Base-by-base conservation (phyloP, 345 rosid genomes). In the Salix caprea region DNA sequence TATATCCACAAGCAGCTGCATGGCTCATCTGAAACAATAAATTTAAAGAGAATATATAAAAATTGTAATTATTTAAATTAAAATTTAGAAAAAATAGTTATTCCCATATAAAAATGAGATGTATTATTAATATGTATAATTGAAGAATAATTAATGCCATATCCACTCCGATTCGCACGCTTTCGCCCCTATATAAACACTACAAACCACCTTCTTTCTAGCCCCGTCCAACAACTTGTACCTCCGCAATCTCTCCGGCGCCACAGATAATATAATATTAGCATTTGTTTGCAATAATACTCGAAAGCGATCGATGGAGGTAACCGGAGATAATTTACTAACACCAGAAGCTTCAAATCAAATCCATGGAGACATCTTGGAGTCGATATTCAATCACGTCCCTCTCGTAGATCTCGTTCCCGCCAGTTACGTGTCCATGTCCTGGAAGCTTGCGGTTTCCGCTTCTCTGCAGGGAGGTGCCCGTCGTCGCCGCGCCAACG, bases 381-480 rank as follows among this genome's bases (percentile, higher is more conserved):
- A 85, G 54, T 65, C 86, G 13, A 74, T 90, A 71, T 58, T 91
- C 84, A 82, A 87, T 10, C 82, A 58, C 69, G 81, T 92, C 37
- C 89, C 97, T 3, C 89, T 91, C 44, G 76, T 87, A 74, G 84
- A 91, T 74, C 97, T 94, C 69, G 61, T 84, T 44, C 82, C 94
- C 1, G 89, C 94, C 30, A 69, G 58, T 23, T 91, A 76, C 37
- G 97, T 94, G 26, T 90, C 94, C 48, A 89, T 74, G 60, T 74
- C 91, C 44, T 94, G 98, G 98, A 84, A 81, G 71, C 87, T 69
- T 74, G 83, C 90, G 78, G 91, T 88, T 82, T 88, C 80, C 72
- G 86, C 90, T 61, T 92, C 97, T 39, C 93, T 94, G 50, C 50
- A 46, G 50, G 50, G 16, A 46, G 50, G 50, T 46, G 18, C 18